Base-by-base conservation (phyloP, 441 rosid genomes). In the Pelargonium myrrhifolium region DNA sequence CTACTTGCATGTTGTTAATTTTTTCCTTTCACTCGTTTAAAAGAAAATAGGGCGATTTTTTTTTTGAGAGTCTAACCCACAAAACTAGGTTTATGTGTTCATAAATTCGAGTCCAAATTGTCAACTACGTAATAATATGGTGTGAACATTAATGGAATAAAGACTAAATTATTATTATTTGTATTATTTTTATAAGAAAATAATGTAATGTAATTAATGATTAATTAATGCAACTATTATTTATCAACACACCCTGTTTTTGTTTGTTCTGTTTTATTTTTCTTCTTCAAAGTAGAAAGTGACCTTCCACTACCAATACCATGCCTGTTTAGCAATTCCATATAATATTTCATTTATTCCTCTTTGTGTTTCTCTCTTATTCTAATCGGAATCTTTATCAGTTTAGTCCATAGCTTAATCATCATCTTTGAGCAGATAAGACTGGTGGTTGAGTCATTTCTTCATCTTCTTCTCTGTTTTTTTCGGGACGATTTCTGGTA, bases 391-490 rank as follows among this genome's bases (percentile, higher is more conserved):
- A 73, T 81, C 79, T 71, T 66, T 47, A 66, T 22, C 43, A 73
- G 35, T 69, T 71, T 51, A 61, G 43, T 40, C 67, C 68, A 24
- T 37, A 63, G 56, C 10, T 64, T 69, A 66, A 70, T 47, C 53
- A 73, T 75, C 78, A 68, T 60, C 79, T 70, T 69, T 67, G 35
- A 28, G 40, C 9, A 75, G 74, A 78, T 71, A 82, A 87, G 82
- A 74, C 75, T 71, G 76, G 85, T 80, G 45, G 88, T 83, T 76
- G 82, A 72, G 80, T 81, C 84, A 71, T 79, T 71, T 45, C 67
- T 51, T 18, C 51, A 59, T 56, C 76, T 64, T 35, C 69, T 62
- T 53, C 56, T 73, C 66, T 61, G 9, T 39, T 26, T 43, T 67
- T 66, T 12, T 35, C 62, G 49, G 22, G 60, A 68, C 61, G 73